Percentiles rank a stretch among this genome's conserved stretches.
Evolutionary conservation across 2,329 filamentous ascomycete genomes (phyloP).

Genomic region (Aspergillus fumigatiaffinis): DNA sequence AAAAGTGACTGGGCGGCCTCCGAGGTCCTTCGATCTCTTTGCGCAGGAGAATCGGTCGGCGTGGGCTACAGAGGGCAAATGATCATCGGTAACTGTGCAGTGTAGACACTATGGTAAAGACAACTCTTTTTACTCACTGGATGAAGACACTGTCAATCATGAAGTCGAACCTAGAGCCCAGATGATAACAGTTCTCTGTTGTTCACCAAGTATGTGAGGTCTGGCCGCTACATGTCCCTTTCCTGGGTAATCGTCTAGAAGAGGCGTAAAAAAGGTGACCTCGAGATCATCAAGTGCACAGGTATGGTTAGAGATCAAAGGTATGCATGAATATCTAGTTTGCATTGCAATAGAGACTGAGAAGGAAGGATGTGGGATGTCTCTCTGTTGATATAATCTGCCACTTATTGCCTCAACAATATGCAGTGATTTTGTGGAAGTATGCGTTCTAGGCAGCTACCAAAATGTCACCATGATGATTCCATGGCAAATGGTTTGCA

Average conservation of each 20-base stretch:
- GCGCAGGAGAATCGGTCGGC: conserved; percentile 1
- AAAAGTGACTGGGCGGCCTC: not conserved
- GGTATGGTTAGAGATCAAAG: no score
- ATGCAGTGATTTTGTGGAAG: not conserved
- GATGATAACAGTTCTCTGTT: not conserved
- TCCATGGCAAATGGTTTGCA: no score
- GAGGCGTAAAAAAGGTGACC: not conserved
- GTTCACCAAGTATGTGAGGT: not conserved
- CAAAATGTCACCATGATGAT: not conserved
- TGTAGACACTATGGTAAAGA: not conserved
- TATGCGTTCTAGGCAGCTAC: not conserved
- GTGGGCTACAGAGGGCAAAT: not conserved
- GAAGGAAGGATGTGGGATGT: no score
- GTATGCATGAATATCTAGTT: no score
- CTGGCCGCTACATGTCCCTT: not conserved
- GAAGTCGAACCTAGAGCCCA: not conserved
- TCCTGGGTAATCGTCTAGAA: not conserved
- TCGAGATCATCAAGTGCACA: no score
- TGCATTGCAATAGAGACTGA: no score
- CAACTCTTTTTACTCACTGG: not conserved
- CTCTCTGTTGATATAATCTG: no score
- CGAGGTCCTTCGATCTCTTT: not conserved
- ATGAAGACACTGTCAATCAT: not conserved
- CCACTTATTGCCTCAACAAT: not conserved
- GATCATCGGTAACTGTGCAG: not conserved